phyloP scores from a whole-genome alignment of 2,329 filamentous ascomycete species.

The Ophiocordyceps sinensis region DNA sequence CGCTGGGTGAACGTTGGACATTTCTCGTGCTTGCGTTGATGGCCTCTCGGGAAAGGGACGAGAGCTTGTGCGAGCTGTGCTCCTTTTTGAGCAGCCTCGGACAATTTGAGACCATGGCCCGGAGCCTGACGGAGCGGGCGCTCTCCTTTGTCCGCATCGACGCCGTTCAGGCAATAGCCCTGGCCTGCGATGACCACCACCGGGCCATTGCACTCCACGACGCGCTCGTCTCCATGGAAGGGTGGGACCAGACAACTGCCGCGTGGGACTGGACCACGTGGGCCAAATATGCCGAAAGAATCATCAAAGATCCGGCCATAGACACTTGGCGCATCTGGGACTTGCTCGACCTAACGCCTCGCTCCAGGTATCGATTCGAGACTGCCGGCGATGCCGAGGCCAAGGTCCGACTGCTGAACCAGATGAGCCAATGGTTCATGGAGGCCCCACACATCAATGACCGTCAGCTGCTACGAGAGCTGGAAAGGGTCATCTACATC shows the following conservation, averaged over 20 bases:
- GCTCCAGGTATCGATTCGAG: not conserved
- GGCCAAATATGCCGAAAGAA: conserved; percentile 14
- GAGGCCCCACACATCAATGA: conserved; percentile 12
- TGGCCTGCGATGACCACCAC: conserved; percentile 10
- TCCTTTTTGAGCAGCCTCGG: conserved; percentile 4
- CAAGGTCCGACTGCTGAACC: conserved; percentile 14
- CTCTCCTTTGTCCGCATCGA: conserved; percentile 2
- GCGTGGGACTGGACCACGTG: conserved; percentile 19
- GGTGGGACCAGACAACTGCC: conserved; percentile 1
- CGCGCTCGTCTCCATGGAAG: conserved; percentile 2
- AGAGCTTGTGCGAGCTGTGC: conserved; percentile 5
- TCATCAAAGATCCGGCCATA: conserved; percentile 17
- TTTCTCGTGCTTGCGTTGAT: conserved; percentile 4
- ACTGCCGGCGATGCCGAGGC: conserved; percentile 5
- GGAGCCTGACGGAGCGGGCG: conserved; percentile 3
- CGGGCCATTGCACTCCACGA: conserved; percentile 12
- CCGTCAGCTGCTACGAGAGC: conserved; percentile 15
- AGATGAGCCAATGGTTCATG: conserved; percentile 16
- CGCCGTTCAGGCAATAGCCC: conserved; percentile 5
- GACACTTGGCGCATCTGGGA: conserved; percentile 12
- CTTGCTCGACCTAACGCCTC: conserved; percentile 9
- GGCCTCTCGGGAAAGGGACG: not conserved
- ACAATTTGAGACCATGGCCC: conserved; percentile 4
- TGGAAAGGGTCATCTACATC: conserved; percentile 12
- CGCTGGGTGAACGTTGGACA: conserved; percentile 8